phyloP scores from a whole-genome alignment of 2,329 filamentous ascomycete species.

The Fusarium neocosmosporiellum region DNA sequence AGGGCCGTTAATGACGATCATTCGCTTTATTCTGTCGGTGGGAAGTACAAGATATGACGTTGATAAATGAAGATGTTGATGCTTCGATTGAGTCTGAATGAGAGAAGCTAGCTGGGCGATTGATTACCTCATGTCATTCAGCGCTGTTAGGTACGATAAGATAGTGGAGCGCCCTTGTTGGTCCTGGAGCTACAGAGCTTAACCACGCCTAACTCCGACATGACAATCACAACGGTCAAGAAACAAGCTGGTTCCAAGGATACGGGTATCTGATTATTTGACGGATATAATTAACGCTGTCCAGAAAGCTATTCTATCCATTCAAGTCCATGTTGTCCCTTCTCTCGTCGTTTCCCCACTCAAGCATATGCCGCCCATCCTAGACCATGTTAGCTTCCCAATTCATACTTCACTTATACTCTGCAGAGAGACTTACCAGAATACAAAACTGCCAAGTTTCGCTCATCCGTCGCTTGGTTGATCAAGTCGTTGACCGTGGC shows the following conservation, averaged over 20 bases:
- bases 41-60: neutral
- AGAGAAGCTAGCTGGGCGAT: neutral
- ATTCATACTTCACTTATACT: neutral
- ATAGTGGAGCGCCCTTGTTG: constrained; percentile 28
- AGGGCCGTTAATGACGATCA: neutral
- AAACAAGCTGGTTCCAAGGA: neutral
- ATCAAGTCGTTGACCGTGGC: constrained; percentile 98
- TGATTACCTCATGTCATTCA: neutral
- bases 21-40: neutral
- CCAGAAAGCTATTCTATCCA: neutral
- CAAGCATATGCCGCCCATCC: constrained; percentile 62
- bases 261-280: neutral
- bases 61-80: neutral
- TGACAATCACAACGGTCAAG: neutral
- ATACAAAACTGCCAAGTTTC: constrained; percentile 91
- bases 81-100: neutral
- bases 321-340: neutral
- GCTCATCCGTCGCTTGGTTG: constrained; percentile 93
- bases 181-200: constrained; percentile 21
- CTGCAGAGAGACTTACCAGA: constrained; percentile 65
- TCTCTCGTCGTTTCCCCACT: constrained; percentile 12
- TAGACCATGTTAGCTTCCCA: constrained; percentile 41
- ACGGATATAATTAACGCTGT: neutral
- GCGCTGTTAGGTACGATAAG: constrained; percentile 38
- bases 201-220: constrained; percentile 19